Base-by-base conservation (phyloP, 73 alveolate species). In the Blepharisma stoltei region DNA sequence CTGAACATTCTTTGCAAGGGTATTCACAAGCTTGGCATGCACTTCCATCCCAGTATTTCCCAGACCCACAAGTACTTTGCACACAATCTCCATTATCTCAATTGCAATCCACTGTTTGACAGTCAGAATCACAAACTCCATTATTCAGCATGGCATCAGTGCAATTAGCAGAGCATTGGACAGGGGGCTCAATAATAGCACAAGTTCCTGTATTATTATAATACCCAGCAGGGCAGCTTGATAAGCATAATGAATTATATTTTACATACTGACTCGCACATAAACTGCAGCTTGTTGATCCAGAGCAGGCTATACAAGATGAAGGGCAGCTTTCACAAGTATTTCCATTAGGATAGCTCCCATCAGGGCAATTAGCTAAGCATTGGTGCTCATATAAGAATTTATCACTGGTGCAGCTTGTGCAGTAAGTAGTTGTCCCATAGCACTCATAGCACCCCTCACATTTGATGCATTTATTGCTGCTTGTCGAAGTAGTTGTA, bases 341-440 rank as follows among this genome's bases (percentile, higher is more conserved):
- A 46, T 69, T 69, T 44, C 79, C 79, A 69, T 69, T 46, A 14
- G 18, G 25, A 46, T 69, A 69, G 5, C 46, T 69, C 11, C 79
- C 79, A 1, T 25, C 27, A 0, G 79, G 79, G 5, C 79, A 69
- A 7, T 18, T 1, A 69, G 0, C 25, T 44, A 69, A 9, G 27
- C 79, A 69, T 69, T 44, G 41, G 27, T n/a, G 0, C 1, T 69
- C 27, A 53, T 69, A 69, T 60, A 60, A 60, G 5, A 14, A 60
- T 25, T 20, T 20, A 14, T 32, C 41, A 32, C 41, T 32, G 4
- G 18, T 25, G 46, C 73, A 60, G 5, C 46, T 18, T 2, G 46
- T 60, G 23, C 73, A 60, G 3, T 8, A 20, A 9, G 73, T 60
- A 14, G 45, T 18, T 20, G 73, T 2, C 38, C 73, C 73, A 14